Evolutionary conservation across 2,329 filamentous ascomycete species (phyloP).

Genomic region (Trichoderma sp.): DNA sequence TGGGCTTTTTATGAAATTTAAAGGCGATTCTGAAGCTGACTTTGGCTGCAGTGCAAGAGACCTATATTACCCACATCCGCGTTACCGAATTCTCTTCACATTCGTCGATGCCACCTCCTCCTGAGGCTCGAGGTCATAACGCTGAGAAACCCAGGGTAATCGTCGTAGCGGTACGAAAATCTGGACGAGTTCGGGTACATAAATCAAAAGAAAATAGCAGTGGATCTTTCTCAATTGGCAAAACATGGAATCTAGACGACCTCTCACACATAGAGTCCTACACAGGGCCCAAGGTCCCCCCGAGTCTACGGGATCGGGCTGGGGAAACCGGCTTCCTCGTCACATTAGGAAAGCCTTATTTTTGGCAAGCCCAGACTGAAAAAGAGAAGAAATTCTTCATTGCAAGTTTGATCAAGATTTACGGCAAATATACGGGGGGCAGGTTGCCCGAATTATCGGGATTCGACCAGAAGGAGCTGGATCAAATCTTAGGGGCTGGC

Average conservation of each 20-base stretch:
- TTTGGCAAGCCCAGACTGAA: slow-evolving; percentile 89
- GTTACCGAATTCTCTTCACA: slow-evolving; percentile 85
- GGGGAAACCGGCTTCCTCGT: slow-evolving; percentile 84
- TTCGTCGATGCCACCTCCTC: slow-evolving; percentile 83
- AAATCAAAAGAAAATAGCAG: slow-evolving; percentile 96
- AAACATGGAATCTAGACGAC: slow-evolving; percentile 97
- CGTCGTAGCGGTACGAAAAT: slow-evolving; percentile 90
- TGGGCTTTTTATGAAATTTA: background rate
- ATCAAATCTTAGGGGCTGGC: slow-evolving; percentile 69
- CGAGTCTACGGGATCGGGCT: slow-evolving; percentile 74
- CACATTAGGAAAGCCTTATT: slow-evolving; percentile 91
- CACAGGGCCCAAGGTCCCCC: slow-evolving; percentile 60
- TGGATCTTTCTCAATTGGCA: slow-evolving; percentile 94
- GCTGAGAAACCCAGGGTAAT: slow-evolving; percentile 89
- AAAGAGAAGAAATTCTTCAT: slow-evolving; percentile 99
- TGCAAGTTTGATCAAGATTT: slow-evolving; percentile 93
- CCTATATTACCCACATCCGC: slow-evolving; percentile 95
- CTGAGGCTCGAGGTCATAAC: slow-evolving; percentile 67
- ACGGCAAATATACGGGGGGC: slow-evolving; percentile 91
- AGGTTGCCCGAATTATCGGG: slow-evolving; percentile 77
- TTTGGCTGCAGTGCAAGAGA: slow-evolving; percentile 61
- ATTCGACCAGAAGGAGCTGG: slow-evolving; percentile 79
- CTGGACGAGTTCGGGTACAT: slow-evolving; percentile 90
- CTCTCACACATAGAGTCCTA: slow-evolving; percentile 82
- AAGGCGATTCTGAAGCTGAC: slow-evolving; percentile 28